These are phyloP conservation scores for Cladosporium halotolerans DNA, from an alignment of 2,329 filamentous ascomycete species.

Conservation along the genomic window DNA sequence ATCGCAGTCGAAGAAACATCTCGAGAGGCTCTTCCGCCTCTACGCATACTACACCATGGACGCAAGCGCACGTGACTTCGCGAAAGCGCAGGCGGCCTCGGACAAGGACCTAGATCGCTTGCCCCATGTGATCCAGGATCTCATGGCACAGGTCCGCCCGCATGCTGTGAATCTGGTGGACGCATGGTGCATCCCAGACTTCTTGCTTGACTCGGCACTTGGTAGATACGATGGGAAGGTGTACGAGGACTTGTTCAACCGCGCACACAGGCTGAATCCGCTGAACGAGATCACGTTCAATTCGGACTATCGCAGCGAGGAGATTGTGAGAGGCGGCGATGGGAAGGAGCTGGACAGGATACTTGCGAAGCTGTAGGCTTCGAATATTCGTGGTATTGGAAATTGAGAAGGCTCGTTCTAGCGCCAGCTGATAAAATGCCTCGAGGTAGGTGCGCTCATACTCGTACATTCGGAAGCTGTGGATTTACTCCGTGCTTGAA, in stretches of 20 bases:
- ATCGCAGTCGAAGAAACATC: constrained; percentile 25
- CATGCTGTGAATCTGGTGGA: constrained; percentile 49
- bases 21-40: constrained; percentile 42
- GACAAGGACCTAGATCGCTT: constrained; percentile 38
- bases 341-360: constrained; percentile 25
- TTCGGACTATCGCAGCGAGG: constrained; percentile 42
- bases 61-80: constrained; percentile 39
- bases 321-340: constrained; percentile 42
- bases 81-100: constrained; percentile 38
- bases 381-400: neutral
- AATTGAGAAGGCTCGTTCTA: neutral
- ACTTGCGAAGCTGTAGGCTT: constrained; percentile 25
- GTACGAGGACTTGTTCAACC: constrained; percentile 48
- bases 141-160: constrained; percentile 45
- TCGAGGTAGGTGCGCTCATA: neutral
- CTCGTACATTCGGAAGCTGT: neutral
- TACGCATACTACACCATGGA: constrained; percentile 46
- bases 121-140: constrained; percentile 36
- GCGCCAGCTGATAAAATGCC: neutral
- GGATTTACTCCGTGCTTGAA: neutral
- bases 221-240: constrained; percentile 48
- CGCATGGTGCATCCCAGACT: constrained; percentile 49
- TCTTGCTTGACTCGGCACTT: constrained; percentile 46
- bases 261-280: constrained; percentile 47
- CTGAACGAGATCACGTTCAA: constrained; percentile 48